These are phyloP conservation scores for Malassezia vespertilionis DNA, from an alignment of 1,284 basidiomycete genomes.

Conservation along the genomic window DNA sequence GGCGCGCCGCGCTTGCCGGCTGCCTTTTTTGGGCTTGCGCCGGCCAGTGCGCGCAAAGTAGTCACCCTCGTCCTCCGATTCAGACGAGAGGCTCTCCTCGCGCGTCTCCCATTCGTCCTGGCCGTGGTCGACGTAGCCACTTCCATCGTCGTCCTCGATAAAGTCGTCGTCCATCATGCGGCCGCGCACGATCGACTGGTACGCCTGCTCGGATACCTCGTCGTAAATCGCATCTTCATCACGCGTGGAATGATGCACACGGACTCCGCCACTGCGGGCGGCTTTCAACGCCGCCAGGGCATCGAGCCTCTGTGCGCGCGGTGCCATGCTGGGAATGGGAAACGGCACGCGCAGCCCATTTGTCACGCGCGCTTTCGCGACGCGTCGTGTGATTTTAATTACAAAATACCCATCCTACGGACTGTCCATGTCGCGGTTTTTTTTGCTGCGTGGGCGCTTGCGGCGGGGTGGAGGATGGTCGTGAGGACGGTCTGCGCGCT, in stretches of 20 bases:
- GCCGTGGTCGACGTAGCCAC: conserved; percentile 89
- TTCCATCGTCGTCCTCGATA: conserved; percentile 75
- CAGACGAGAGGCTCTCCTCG: conserved; percentile 13
- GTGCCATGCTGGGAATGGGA: conserved; percentile 16
- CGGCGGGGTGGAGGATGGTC: background rate
- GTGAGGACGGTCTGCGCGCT: background rate
- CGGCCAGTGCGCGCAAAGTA: conserved; percentile 43
- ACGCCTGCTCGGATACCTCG: conserved; percentile 82
- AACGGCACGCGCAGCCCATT: background rate
- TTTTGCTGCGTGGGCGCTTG: conserved; percentile 11
- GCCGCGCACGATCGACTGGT: conserved; percentile 70
- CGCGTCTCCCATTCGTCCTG: conserved; percentile 72
- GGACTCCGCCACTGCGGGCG: conserved; percentile 26
- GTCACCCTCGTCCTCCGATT: conserved; percentile 37
- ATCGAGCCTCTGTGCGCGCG: conserved; percentile 30
- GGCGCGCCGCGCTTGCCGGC: conserved; percentile 21
- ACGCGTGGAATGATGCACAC: conserved; percentile 38
- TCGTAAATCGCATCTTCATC: conserved; percentile 62
- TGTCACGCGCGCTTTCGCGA: too few relatives aligned
- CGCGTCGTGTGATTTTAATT: background rate
- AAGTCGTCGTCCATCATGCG: conserved; percentile 87
- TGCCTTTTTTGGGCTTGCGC: conserved; percentile 37
- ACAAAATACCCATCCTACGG: conserved; percentile 3
- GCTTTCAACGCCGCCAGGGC: conserved; percentile 44
- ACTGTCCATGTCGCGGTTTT: conserved; percentile 8